A percentile compares a stretch with the other conserved stretches of the same genome.
Evolutionary conservation across 2,329 filamentous ascomycete genomes (phyloP).

Genomic region (Cercospora berteroae): DNA sequence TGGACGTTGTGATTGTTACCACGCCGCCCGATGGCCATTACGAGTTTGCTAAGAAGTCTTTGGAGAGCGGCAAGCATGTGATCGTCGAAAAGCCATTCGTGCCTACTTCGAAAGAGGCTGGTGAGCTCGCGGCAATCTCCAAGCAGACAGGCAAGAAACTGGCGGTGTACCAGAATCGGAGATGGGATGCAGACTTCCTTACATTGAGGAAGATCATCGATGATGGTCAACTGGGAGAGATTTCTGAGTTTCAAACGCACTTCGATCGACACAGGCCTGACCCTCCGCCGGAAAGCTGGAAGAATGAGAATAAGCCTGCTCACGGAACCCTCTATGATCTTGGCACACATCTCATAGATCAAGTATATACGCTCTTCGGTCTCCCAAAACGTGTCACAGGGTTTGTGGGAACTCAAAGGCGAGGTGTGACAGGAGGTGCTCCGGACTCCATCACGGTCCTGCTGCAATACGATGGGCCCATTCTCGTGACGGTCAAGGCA

Average conservation of each 20-base stretch:
- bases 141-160: constrained; percentile 42
- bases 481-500: constrained; percentile 68
- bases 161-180: constrained; percentile 58
- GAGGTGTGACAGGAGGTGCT: constrained; percentile 52
- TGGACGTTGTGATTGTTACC: constrained; percentile 69
- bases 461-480: constrained; percentile 62
- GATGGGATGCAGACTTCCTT: constrained; percentile 76
- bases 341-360: constrained; percentile 73
- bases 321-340: constrained; percentile 71
- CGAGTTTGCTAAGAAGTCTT: constrained; percentile 60
- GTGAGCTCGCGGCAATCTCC: constrained; percentile 53
- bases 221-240: constrained; percentile 62
- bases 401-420: constrained; percentile 66
- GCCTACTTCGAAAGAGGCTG: constrained; percentile 66
- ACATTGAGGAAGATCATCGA: constrained; percentile 64
- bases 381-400: constrained; percentile 65
- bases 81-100: constrained; percentile 83
- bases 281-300: constrained; percentile 59
- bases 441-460: constrained; percentile 60
- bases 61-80: constrained; percentile 72
- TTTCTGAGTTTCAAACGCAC: constrained; percentile 76
- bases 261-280: constrained; percentile 71
- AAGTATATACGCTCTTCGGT: constrained; percentile 69
- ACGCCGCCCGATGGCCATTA: constrained; percentile 73
- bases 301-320: constrained; percentile 62